Evolutionary conservation across 2,329 filamentous ascomycete genomes (phyloP).

Genomic region (Pleomassaria siparia): DNA sequence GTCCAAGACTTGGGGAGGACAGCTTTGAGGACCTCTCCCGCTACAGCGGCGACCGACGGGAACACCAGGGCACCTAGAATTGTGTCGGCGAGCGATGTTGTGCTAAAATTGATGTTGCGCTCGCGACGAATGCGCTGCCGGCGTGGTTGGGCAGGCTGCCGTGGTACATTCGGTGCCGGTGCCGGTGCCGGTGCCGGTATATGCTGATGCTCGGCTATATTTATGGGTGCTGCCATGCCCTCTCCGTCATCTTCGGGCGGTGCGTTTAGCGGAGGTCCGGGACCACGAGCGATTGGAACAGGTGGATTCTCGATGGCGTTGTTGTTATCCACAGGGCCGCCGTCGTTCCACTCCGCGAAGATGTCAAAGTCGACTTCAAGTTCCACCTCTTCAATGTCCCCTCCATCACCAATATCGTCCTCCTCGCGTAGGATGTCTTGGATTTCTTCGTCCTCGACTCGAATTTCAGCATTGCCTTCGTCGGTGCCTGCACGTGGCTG

Average conservation of each 20-base stretch:
- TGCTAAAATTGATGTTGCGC: conserved; percentile 55
- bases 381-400: conserved; percentile 42
- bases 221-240: conserved; percentile 14
- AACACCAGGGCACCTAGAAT: conserved; percentile 74
- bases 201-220: conserved; percentile 10
- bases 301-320: conserved; percentile 40
- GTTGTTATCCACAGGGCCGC: conserved; percentile 37
- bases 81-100: conserved; percentile 58
- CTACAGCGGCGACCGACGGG: conserved; percentile 75
- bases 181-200: conserved; percentile 12
- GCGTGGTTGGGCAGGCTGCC: conserved; percentile 20
- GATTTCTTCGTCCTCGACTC: conserved; percentile 11
- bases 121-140: conserved; percentile 41
- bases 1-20: conserved; percentile 68
- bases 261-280: conserved; percentile 34
- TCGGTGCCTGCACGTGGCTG: conserved; percentile 55
- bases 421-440: conserved; percentile 11
- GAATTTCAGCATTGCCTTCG: conserved; percentile 8
- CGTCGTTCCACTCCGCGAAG: conserved; percentile 50
- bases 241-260: conserved; percentile 30
- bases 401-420: conserved; percentile 16
- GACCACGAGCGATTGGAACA: conserved; percentile 26
- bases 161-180: conserved; percentile 27
- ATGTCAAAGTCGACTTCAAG: conserved; percentile 40
- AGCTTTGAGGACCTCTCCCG: conserved; percentile 73